These are phyloP conservation scores for Pseudogymnoascus verrucosus DNA, from an alignment of 2,329 filamentous ascomycete genomes.

Conservation along the genomic window DNA sequence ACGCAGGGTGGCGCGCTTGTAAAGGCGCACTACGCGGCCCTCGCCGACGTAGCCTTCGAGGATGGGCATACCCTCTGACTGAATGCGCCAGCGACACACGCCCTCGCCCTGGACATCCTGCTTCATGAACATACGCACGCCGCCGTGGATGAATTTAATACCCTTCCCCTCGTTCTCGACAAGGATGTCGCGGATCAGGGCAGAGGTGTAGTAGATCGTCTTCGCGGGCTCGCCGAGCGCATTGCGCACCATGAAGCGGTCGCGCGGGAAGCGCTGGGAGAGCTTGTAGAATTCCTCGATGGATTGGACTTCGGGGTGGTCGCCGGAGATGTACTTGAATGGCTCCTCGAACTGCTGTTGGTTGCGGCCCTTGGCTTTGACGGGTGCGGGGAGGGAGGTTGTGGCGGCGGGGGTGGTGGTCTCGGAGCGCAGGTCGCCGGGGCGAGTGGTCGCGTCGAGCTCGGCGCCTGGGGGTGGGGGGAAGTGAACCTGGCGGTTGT, in stretches of 20 bases:
- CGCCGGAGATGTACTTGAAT: conserved; percentile 77
- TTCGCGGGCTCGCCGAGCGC: conserved; percentile 79
- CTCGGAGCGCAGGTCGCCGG: conserved; percentile 19
- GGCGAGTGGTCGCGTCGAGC: conserved; percentile 22
- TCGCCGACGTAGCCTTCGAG: conserved; percentile 84
- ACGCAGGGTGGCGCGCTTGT: conserved; percentile 70
- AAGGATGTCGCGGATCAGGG: conserved; percentile 76
- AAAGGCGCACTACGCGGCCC: conserved; percentile 64
- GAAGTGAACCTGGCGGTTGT: conserved; percentile 27
- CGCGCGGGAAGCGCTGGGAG: conserved; percentile 73
- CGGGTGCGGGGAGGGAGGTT: conserved; percentile 11
- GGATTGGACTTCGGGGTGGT: conserved; percentile 66
- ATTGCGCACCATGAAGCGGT: conserved; percentile 95
- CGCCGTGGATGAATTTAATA: conserved; percentile 92
- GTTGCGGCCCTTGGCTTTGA: conserved; percentile 33
- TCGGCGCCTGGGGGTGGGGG: conserved; percentile 27
- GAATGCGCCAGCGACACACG: conserved; percentile 89
- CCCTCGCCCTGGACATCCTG: conserved; percentile 83
- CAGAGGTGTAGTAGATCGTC: conserved; percentile 93
- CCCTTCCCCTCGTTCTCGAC: conserved; percentile 80
- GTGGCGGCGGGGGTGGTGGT: conserved; percentile 12
- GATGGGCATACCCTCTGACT: conserved; percentile 87
- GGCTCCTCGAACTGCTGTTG: conserved; percentile 66
- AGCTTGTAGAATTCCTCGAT: conserved; percentile 83
- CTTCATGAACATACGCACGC: conserved; percentile 99